Evolutionary conservation across 2,329 filamentous ascomycete species (phyloP), one percentile per base, ranked within the genome.

Genomic region (Fusarium sp.): DNA sequence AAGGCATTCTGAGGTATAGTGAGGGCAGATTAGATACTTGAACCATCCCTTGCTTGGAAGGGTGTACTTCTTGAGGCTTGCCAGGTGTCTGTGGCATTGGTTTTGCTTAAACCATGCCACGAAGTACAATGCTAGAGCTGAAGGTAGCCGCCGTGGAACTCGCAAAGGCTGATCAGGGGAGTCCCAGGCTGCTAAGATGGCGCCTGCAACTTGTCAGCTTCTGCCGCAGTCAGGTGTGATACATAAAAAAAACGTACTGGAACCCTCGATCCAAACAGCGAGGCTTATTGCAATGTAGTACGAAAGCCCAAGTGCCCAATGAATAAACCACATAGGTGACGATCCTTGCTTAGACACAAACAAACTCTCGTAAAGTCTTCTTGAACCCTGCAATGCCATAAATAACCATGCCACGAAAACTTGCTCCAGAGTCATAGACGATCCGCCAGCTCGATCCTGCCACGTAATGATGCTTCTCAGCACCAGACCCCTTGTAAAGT

Each of bases 1-100:
- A 40, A 91, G 77, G 76, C 92, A 94, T 81, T 98, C 96, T 74
- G 91, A 93, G 5, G 92, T 92, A 79, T 98, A 99, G 80, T 99
- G 96, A 18, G 96, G 94, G 72, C 92, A 97, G 38, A 97, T 80
- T 23, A 97, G 79, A 59, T 84, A 83, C 44, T 83, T 83, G 78
- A 98, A 99, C 59, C 91, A 80, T 4, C 90, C 89, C 62, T 91
- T 85, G 4, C 85, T 82, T 0, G 95, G 95, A 26, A 98, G 84
- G 12, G 91, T 92, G 79, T 99, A 98, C 76, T 94, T 95, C 76
- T 88, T 87, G 62, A 96, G 81, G 38, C 86, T 85, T 41, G 89
- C 88, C 20, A 96, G 85, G 72, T 94, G 84, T 56, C 81, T 80
- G 76, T 95, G 92, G 74, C 90, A 92, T 69, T 88, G 84, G 78